These are phyloP conservation scores for Pyrus pyrifolia DNA, from an alignment of 306 rosid species.

Conservation along the genomic window DNA sequence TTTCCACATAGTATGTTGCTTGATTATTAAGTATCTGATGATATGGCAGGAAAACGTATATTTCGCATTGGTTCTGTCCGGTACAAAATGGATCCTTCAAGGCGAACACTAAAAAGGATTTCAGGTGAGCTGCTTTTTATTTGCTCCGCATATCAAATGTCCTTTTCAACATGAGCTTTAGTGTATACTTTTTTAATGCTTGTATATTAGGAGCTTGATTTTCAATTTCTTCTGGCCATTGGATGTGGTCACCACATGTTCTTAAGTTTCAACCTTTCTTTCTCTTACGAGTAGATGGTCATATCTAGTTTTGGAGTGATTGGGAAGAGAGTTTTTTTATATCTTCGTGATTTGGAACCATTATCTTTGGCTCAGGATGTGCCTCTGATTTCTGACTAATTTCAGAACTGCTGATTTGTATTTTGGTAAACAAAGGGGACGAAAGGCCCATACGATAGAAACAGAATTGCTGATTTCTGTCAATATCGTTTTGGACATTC, in stretches of 20 bases:
- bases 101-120: conserved; percentile 77
- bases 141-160: not conserved
- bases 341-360: not conserved
- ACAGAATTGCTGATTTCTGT: not conserved
- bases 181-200: not conserved
- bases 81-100: conserved; percentile 79
- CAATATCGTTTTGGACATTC: not conserved
- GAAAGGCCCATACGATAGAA: not conserved
- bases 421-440: not conserved
- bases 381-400: not conserved
- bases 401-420: not conserved
- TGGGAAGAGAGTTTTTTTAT: not conserved
- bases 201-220: not conserved
- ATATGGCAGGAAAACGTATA: conserved; percentile 64
- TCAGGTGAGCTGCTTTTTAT: conserved; percentile 43
- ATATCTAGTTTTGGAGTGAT: not conserved
- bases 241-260: not conserved
- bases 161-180: conserved; percentile 1
- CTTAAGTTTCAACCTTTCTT: not conserved
- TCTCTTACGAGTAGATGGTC: not conserved
- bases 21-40: conserved; percentile 27
- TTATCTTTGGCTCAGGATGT: not conserved
- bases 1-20: not conserved
- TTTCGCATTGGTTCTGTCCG: conserved; percentile 70
- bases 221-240: not conserved